Conservation (phyloP, 352 stramenopile species). For the Globisporangium sylvaticum region DNA sequence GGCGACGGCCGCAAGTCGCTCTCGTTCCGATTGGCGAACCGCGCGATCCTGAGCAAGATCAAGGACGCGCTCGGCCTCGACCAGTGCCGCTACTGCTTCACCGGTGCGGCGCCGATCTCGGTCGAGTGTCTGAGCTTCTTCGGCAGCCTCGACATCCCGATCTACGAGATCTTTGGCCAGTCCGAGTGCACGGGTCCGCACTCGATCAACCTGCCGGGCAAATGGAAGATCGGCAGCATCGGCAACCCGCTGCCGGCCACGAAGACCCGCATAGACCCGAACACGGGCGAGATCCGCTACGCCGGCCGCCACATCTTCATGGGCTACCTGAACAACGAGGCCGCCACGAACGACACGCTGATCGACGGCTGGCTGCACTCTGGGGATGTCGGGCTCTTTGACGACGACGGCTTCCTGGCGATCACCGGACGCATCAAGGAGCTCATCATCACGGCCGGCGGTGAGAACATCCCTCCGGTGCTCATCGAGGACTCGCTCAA, state of each 20-base stretch:
- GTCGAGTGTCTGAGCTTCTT: conserved; percentile 83
- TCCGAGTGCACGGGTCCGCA: conserved; percentile 89
- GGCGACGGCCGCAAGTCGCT: conserved; percentile 43
- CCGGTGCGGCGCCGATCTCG: conserved; percentile 67
- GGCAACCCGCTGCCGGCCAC: conserved; percentile 59
- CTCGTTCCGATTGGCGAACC: conserved; percentile 80
- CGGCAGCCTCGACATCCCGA: conserved; percentile 89
- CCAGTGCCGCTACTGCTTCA: conserved; percentile 79
- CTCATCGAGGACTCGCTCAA: conserved; percentile 89
- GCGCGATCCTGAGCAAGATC: conserved; percentile 79
- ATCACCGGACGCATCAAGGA: conserved; percentile 95
- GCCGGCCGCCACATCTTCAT: conserved; percentile 68
- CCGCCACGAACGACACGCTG: conserved; percentile 46
- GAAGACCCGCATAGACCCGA: conserved; percentile 41
- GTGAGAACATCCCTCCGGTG: conserved; percentile 90
- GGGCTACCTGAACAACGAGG: conserved; percentile 66
- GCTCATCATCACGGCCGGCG: conserved; percentile 91
- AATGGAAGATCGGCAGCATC: conserved; percentile 87
- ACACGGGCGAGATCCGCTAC: conserved; percentile 62
- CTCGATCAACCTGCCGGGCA: conserved; percentile 57
- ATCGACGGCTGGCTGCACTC: conserved; percentile 89
- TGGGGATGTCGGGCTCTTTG: conserved; percentile 85
- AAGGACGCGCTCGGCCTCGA: conserved; percentile 78
- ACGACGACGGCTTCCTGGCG: conserved; percentile 84
- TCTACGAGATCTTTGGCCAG: conserved; percentile 91